A percentile compares a stretch with the other conserved stretches of the same genome.
phyloP scores from a whole-genome alignment of 2,329 filamentous ascomycete species.

The Triangularia verruculosa region DNA sequence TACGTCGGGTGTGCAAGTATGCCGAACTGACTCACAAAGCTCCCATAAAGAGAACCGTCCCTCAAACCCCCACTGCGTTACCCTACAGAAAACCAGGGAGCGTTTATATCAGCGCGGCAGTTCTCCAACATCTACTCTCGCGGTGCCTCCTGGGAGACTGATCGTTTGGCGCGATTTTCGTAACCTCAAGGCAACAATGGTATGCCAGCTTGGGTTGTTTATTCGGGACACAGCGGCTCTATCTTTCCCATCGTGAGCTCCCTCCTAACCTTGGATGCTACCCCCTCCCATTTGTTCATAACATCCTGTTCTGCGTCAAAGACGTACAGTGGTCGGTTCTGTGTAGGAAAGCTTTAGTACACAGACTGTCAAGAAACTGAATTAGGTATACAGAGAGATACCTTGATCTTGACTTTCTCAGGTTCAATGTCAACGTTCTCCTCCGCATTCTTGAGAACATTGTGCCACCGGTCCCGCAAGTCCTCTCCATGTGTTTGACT shows the following conservation, averaged over 20 bases:
- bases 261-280: slow-evolving; percentile 36
- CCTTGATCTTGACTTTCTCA: slow-evolving; percentile 42
- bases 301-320: slow-evolving; percentile 47
- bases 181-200: too few relatives aligned
- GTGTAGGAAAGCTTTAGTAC: slow-evolving; percentile 5
- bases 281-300: slow-evolving; percentile 39
- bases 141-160: background rate
- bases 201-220: too few relatives aligned
- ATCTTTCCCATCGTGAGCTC: slow-evolving; percentile 39
- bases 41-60: too few relatives aligned
- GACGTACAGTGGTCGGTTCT: slow-evolving; percentile 46
- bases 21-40: too few relatives aligned
- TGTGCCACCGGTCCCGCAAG: slow-evolving; percentile 43
- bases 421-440: slow-evolving; percentile 43
- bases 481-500: slow-evolving; percentile 45
- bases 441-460: slow-evolving; percentile 40
- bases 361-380: background rate
- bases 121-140: too few relatives aligned
- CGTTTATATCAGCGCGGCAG: too few relatives aligned
- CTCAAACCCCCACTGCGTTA: too few relatives aligned
- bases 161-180: too few relatives aligned
- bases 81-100: too few relatives aligned
- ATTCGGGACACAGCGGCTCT: slow-evolving; percentile 35
- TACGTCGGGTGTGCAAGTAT: too few relatives aligned
- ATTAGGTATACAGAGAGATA: background rate